Evolutionary conservation across 257 asterid genomes (phyloP), one percentile per base, ranked within the genome.

Genomic region (Perilla frutescens): DNA sequence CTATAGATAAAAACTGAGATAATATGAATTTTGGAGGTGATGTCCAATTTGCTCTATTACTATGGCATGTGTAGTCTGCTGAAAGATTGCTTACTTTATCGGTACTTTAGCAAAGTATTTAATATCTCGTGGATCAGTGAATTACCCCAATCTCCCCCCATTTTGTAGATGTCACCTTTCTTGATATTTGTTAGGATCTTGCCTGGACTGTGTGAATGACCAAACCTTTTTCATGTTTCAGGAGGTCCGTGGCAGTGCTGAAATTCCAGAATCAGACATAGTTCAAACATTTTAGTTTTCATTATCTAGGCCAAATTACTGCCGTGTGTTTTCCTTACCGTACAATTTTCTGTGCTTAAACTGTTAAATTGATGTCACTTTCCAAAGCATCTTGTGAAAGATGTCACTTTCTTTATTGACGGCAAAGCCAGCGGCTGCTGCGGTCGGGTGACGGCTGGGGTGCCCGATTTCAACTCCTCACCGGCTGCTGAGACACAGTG

Each of bases 61-160:
- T 89, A 92, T 72, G 98, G 97, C 66, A 86, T 87, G 97, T 89
- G 93, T 85, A 78, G 84, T 73, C 81, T 92, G 78, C 78, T 91
- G 61, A 88, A 91, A 83, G 97, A 91, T 59, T 89, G 86, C 81
- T 87, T 92, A 72, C 75, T 80, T 34, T 75, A 71, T 43, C 81
- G 84, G 47, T 92, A 85, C 80, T 92, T 92, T 81, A 87, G 98
- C 87, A 87, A 90, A 96, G 98, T 92, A 85, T 56, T 70, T 65
- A 32, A 70, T 45, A 49, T 10, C 57, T 58, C 31, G 12, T 53
- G 63, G 39, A 55, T 74, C 37, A 49, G 34, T n/a, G 56, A 34
- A 47, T 3, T 69, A 54, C 56, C 44, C 29, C 44, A 10, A 14
- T 12, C 12, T 41, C 40, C 57, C 4, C 20, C 7, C 57, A 50